phyloP scores from a whole-genome alignment of 768 basidiomycete species.

The Panellus pusillus region DNA sequence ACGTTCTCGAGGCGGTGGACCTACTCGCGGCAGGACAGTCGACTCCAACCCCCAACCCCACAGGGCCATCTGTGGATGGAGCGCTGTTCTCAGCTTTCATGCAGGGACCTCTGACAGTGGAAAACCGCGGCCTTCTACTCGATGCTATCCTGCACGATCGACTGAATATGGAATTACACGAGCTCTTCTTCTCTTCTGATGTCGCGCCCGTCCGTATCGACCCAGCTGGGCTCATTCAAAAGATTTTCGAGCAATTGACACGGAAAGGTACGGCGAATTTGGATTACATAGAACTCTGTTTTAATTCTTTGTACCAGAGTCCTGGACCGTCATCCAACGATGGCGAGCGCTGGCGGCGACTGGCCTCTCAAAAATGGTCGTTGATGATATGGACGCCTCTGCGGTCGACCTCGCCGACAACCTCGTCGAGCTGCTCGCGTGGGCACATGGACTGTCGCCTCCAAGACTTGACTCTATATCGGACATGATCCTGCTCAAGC shows the following conservation, averaged over 20 bases:
- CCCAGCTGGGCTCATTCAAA: not conserved
- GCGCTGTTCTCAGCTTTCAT: not conserved
- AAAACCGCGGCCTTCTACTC: conserved; percentile 3
- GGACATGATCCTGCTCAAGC: not conserved
- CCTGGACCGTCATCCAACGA: conserved; percentile 5
- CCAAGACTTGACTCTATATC: not conserved
- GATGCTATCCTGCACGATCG: not conserved
- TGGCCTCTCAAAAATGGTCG: not conserved
- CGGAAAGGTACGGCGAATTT: not conserved
- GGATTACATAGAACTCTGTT: not conserved
- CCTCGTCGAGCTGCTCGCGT: not conserved
- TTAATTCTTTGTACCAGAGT: not conserved
- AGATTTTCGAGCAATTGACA: not conserved
- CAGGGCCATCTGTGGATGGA: not conserved
- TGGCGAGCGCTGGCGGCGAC: conserved; percentile 4
- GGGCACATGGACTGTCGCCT: not conserved
- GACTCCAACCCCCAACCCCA: not conserved
- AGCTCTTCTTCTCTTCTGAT: not conserved
- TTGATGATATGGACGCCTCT: not conserved
- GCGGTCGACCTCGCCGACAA: too few species aligned
- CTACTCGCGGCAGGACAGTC: not conserved
- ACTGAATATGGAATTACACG: not conserved
- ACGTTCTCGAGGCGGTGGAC: conserved; percentile 4
- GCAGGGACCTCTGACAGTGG: not conserved
- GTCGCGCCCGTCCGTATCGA: not conserved